Evolutionary conservation across 805 yeast genomes (phyloP), one percentile per base, ranked within the genome.

Genomic region (Ogataea glucozyma): DNA sequence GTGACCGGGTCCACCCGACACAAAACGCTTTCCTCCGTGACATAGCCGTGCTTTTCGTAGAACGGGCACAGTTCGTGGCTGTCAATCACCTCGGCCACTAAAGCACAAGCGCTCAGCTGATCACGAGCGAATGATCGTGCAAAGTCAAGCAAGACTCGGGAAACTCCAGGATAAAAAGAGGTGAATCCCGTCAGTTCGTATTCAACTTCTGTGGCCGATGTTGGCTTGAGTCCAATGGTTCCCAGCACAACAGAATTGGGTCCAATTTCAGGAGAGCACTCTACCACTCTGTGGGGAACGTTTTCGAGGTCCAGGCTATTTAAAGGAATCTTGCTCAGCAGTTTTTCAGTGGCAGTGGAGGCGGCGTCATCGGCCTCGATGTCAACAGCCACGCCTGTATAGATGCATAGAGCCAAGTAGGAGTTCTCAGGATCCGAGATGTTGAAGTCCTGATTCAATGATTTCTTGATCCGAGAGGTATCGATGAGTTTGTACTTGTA

Each of bases 181-280:
- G 81, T 72, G 46, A 75, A 72, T 6, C 73, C 75, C 0, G 85
- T 78, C 9, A 79, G 40, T 49, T 76, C 82, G n/a, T 56, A 55
- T 11, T 48, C 52, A 11, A 14, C 22, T 9, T 30, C 29, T 5
- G 26, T 27, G 21, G 24, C 17, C 10, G 27, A 7, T 2, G n/a
- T 17, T 11, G 64, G 63, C 42, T 65, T 71, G 19, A 64, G 43
- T 3, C 67, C 73, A 2, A 62, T 49, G 2, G 73, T 62, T 1
- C 73, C 74, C 7, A 38, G 17, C 56, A 41, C 3, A 52, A 36
- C 0, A 65, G 64, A 14, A 61, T 53, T 42, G 68, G 71, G 40
- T 66, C 56, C 45, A 50, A 47, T 20, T 37, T 39, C 21, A 58
- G 40, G 2, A 54, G 56, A 7, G 54, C 24, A 20, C 31, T 38